A percentile compares a stretch with the other conserved stretches of the same genome.
These are phyloP conservation scores for Arbutus unedo DNA, from an alignment of 148 eudicot genomes.

Conservation along the genomic window DNA sequence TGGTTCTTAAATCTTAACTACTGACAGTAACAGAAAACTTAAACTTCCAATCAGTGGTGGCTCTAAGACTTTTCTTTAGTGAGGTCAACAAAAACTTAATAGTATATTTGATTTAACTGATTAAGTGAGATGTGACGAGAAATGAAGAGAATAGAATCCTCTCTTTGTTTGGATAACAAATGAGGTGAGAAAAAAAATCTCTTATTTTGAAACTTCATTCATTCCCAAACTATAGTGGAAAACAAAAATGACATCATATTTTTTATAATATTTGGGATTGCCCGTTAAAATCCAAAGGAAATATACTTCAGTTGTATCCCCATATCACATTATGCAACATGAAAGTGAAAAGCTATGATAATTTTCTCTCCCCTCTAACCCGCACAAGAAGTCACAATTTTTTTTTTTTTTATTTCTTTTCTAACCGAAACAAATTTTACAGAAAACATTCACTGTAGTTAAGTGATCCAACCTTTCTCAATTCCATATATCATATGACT, in stretches of 20 bases:
- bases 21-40: neutral
- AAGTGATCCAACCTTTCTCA: neutral
- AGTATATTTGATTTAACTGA: neutral
- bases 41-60: neutral
- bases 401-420: neutral
- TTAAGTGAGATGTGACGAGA: neutral
- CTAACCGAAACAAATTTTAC: neutral
- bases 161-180: neutral
- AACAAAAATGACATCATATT: neutral
- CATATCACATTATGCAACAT: neutral
- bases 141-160: neutral
- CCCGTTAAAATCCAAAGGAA: neutral
- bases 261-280: neutral
- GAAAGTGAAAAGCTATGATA: neutral
- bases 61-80: neutral
- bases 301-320: neutral
- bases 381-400: neutral
- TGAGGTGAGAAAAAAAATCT: neutral
- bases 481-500: constrained; percentile 4
- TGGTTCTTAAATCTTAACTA: neutral
- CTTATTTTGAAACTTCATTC: neutral
- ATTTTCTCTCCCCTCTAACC: neutral
- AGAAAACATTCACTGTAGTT: neutral
- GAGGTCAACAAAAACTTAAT: neutral
- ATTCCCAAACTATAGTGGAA: neutral